Evolutionary conservation across 768 basidiomycete species (phyloP), one percentile per base, ranked within the genome.

Genomic region (Lepiota venenata): DNA sequence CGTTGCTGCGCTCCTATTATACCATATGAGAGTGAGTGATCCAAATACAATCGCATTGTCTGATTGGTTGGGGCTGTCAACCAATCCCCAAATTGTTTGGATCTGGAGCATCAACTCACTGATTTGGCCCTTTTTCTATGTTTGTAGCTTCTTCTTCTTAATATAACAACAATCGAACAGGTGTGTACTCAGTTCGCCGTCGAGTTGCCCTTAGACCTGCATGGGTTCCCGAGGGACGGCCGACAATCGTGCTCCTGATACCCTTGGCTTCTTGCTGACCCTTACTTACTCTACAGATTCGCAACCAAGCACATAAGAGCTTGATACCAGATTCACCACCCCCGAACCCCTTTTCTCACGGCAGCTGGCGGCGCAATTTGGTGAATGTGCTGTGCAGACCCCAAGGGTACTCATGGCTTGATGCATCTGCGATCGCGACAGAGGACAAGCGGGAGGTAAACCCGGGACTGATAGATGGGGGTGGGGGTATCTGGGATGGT

Each of bases 161-260:
- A 96, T 68, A 78, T 93, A 35, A 97, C 95, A 8, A 98, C 94
- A n/a, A 93, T 98, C 57, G 95, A 98, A 73, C 92, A 93, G 80
- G 88, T 89, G 67, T 69, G 83, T 64, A 42, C 49, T 32, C 25
- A 15, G 32, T 62, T 50, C 52, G 21, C 25, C 47, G 48, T 41
- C 21, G 40, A 32, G 61, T 60, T 56, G 45, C 47, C 61, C 58
- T 61, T 59, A 56, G 60, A 32, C 32, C 59, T 62, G 50, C 36
- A 38, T 49, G 42, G 36, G 46, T 36, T 20, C 48, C 59, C 22
- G 38, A 29, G 45, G 48, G 39, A 16, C 49, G 37, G 25, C 25
- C 48, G 50, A 27, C 46, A 22, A 50, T 27, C 27, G 37, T 47
- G 20, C 32, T 27, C 22, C 35, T 44, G 14, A 56, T 55, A 37